Evolutionary conservation across 75 land plant genomes (phyloP).

Genomic region (Pseudotsuga menziesii): DNA sequence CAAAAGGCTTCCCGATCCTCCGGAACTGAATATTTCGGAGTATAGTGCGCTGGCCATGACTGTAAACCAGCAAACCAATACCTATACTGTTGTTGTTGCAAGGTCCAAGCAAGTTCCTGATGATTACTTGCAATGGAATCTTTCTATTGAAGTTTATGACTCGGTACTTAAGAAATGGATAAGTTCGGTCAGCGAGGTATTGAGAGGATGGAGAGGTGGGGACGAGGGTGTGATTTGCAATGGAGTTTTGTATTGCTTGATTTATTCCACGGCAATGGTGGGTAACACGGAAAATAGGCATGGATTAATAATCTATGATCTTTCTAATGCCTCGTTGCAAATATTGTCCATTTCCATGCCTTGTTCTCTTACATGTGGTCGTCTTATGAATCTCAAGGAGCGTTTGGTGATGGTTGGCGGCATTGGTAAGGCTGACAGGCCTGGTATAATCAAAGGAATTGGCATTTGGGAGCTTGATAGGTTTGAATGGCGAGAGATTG

Average conservation of each 20-base stretch:
- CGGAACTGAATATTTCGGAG: constrained; percentile 45
- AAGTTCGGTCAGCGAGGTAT: constrained; percentile 40
- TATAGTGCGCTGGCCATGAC: constrained; percentile 69
- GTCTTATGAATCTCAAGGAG: constrained; percentile 71
- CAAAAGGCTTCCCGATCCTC: constrained; percentile 37
- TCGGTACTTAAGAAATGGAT: constrained; percentile 42
- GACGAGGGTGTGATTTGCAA: constrained; percentile 76
- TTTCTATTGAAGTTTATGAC: constrained; percentile 62
- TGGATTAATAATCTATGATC: constrained; percentile 50
- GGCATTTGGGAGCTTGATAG: constrained; percentile 70
- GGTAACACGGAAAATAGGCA: constrained; percentile 45
- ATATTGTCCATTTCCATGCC: constrained; percentile 52
- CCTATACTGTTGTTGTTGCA: constrained; percentile 46
- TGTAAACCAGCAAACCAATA: constrained; percentile 34
- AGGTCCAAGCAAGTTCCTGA: constrained; percentile 72
- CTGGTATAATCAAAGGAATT: constrained; percentile 78
- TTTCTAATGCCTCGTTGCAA: constrained; percentile 26
- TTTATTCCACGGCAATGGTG: constrained; percentile 50
- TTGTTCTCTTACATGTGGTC: constrained; percentile 65
- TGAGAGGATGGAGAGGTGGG: constrained; percentile 79
- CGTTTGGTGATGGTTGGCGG: constrained; percentile 87
- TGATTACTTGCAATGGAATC: constrained; percentile 66
- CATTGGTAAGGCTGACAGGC: constrained; percentile 65
- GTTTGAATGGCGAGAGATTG: constrained; percentile 65
- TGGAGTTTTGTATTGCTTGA: constrained; percentile 64